Conservation (phyloP, 495 filamentous ascomycete genomes). For the Pyronema domesticum region DNA sequence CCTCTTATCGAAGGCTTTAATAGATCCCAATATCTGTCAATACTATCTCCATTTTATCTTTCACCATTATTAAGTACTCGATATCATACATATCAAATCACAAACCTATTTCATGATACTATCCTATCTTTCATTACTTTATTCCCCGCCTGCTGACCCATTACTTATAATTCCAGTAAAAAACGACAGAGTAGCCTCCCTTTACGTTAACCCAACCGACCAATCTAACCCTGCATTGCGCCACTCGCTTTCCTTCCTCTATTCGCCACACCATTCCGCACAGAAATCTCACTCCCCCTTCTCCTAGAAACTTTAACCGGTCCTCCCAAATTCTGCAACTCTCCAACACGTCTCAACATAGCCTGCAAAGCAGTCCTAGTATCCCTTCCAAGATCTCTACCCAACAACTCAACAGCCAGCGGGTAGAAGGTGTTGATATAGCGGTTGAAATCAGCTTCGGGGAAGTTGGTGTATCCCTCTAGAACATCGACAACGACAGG, state of each 20-base stretch:
- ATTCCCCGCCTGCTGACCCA: no score
- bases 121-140: no score
- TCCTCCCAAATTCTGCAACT: slow-evolving; percentile 8
- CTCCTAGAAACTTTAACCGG: slow-evolving; percentile 10
- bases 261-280: slow-evolving; percentile 4
- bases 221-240: no score
- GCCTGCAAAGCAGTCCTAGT: background rate
- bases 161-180: no score
- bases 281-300: slow-evolving; percentile 17
- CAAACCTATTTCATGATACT: no score
- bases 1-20: no score
- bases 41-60: no score
- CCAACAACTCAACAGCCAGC: slow-evolving; percentile 62
- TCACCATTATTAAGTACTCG: no score
- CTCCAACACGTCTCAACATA: background rate
- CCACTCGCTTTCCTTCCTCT: background rate
- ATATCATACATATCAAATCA: no score
- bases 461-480: slow-evolving; percentile 81
- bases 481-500: slow-evolving; percentile 96
- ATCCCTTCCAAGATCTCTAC: slow-evolving; percentile 36
- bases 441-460: slow-evolving; percentile 59
- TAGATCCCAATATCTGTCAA: no score
- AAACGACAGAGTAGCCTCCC: no score
- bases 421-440: slow-evolving; percentile 75
- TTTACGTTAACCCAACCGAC: no score